These are phyloP conservation scores for Diphasiastrum complanatum DNA, from an alignment of 83 land plant species.

Conservation along the genomic window DNA sequence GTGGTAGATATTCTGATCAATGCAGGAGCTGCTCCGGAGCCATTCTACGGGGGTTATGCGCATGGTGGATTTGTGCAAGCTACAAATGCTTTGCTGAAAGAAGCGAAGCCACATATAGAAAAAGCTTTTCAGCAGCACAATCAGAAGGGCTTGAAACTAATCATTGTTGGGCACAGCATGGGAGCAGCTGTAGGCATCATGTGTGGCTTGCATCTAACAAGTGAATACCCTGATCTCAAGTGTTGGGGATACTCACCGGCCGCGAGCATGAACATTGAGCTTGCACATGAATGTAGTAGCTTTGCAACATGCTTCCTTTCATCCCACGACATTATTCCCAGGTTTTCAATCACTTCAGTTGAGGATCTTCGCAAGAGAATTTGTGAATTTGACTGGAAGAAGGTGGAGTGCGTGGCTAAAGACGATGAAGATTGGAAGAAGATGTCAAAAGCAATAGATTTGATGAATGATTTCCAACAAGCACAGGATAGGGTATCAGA, in stretches of 20 bases:
- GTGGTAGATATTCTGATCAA: constrained; percentile 31
- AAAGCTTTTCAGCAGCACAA: constrained; percentile 19
- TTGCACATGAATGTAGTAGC: constrained; percentile 21
- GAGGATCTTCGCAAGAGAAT: constrained; percentile 25
- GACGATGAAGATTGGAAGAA: constrained; percentile 30
- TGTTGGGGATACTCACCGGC: constrained; percentile 35
- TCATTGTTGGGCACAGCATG: constrained; percentile 34
- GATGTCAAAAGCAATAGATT: constrained; percentile 20
- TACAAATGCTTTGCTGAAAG: constrained; percentile 21
- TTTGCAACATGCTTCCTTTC: constrained; percentile 26
- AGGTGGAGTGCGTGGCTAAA: constrained; percentile 12
- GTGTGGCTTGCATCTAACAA: constrained; percentile 23
- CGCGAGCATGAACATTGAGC: constrained; percentile 25
- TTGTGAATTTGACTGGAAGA: constrained; percentile 28
- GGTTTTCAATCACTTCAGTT: constrained; percentile 24
- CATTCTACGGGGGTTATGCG: constrained; percentile 21
- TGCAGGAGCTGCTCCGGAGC: constrained; percentile 29
- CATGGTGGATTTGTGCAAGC: constrained; percentile 35
- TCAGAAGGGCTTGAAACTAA: constrained; percentile 18
- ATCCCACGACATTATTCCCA: constrained; percentile 27
- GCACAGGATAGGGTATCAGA: not conserved
- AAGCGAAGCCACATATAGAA: constrained; percentile 25
- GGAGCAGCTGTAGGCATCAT: constrained; percentile 38
- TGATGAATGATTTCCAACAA: constrained; percentile 2
- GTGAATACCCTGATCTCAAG: constrained; percentile 22